Evolutionary conservation across 1,284 basidiomycete genomes (phyloP).

Genomic region (Anthracocystis walkeri): DNA sequence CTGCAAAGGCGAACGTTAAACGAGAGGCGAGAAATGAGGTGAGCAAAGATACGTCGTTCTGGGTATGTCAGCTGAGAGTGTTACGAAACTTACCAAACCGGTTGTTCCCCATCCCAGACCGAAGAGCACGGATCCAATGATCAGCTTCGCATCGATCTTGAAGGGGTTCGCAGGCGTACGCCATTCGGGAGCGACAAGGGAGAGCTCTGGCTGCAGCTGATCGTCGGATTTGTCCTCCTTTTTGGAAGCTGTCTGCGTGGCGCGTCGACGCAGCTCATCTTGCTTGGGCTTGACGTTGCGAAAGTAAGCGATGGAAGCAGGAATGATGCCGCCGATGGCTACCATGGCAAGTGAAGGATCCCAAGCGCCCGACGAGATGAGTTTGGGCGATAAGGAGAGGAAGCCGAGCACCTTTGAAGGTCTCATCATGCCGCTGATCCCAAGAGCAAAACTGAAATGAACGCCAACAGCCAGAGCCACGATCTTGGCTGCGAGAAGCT

Average conservation of each 20-base stretch:
- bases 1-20: constrained; percentile 10
- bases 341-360: constrained; percentile 72
- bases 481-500: constrained; percentile 38
- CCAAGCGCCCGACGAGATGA: constrained; percentile 56
- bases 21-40: not conserved
- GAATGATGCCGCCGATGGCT: constrained; percentile 71
- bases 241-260: not conserved
- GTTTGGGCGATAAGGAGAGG: constrained; percentile 21
- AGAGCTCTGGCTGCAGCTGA: constrained; percentile 22
- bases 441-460: constrained; percentile 66
- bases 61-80: not conserved
- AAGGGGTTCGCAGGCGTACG: constrained; percentile 47
- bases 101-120: constrained; percentile 67
- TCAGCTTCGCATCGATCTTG: constrained; percentile 51
- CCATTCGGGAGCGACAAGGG: constrained; percentile 52
- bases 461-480: constrained; percentile 58
- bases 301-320: constrained; percentile 70
- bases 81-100: constrained; percentile 33
- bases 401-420: constrained; percentile 34
- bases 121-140: constrained; percentile 62
- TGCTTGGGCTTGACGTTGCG: constrained; percentile 44
- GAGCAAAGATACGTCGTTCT: not conserved
- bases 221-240: constrained; percentile 19
- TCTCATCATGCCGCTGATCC: constrained; percentile 66
- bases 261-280: constrained; percentile 18